Conservation (phyloP, 2,329 filamentous ascomycete species). For the Cladophialophora psammophila region DNA sequence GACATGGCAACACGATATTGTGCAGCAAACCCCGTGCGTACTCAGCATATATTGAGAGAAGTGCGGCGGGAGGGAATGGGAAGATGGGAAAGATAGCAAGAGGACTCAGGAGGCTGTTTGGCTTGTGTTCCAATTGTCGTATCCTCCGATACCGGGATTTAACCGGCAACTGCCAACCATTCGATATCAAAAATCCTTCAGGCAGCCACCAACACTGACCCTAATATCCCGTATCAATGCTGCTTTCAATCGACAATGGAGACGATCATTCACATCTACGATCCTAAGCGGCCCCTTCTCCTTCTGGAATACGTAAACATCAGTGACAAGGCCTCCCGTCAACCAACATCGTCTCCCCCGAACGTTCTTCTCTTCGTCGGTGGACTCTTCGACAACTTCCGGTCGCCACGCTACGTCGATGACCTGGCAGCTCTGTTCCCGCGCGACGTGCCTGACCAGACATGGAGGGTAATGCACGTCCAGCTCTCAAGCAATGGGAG, state of each 20-base stretch:
- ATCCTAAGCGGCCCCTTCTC: conserved; percentile 31
- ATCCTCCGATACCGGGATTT: not conserved
- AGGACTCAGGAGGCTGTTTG: not conserved
- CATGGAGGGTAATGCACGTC: conserved; percentile 62
- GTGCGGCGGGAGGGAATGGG: too few relatives aligned
- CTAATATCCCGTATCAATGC: not conserved
- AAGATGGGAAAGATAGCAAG: not conserved
- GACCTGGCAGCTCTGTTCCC: conserved; percentile 57
- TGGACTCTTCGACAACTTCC: conserved; percentile 65
- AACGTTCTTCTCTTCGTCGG: conserved; percentile 64
- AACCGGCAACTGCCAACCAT: not conserved
- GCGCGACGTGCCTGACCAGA: conserved; percentile 39
- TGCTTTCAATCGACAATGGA: conserved; percentile 16
- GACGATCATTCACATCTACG: conserved; percentile 32
- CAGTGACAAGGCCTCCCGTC: not conserved
- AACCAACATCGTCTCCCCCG: conserved; percentile 19
- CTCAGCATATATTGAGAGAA: too few relatives aligned
- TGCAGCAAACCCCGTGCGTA: too few relatives aligned
- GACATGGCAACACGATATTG: too few relatives aligned
- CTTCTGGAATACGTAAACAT: conserved; percentile 36
- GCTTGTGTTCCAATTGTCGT: not conserved
- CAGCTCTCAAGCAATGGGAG: conserved; percentile 61
- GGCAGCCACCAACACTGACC: not conserved
- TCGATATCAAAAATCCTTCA: not conserved
- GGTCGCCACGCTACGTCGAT: conserved; percentile 61